Evolutionary conservation across 2,329 filamentous ascomycete species (phyloP).

Genomic region (Penicillium nordicum): DNA sequence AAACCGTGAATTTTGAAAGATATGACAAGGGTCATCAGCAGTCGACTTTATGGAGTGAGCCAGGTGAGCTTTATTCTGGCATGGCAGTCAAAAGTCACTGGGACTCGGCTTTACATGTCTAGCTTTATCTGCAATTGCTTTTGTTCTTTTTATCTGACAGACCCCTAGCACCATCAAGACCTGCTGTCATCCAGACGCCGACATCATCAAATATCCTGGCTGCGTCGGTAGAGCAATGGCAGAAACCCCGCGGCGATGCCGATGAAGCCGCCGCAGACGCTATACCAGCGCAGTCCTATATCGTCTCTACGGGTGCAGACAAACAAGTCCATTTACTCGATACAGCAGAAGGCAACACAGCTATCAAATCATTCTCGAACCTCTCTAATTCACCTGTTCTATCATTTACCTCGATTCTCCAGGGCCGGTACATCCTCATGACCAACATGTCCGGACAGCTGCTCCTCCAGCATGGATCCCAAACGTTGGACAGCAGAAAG

Average conservation of each 20-base stretch:
- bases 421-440: conserved; percentile 47
- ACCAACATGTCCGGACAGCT: conserved; percentile 60
- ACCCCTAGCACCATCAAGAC: conserved; percentile 44
- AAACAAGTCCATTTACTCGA: conserved; percentile 48
- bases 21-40: conserved; percentile 45
- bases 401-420: conserved; percentile 45
- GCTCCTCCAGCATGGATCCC: conserved; percentile 46
- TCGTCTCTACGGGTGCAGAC: conserved; percentile 49
- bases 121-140: background rate
- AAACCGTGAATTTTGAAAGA: conserved; percentile 55
- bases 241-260: conserved; percentile 14
- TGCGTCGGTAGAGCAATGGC: conserved; percentile 44
- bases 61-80: conserved; percentile 38
- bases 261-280: conserved; percentile 10
- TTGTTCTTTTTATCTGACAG: conserved; percentile 13
- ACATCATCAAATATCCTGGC: conserved; percentile 55
- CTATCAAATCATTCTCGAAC: conserved; percentile 25
- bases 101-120: background rate
- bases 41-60: conserved; percentile 45
- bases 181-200: conserved; percentile 41
- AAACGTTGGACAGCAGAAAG: conserved; percentile 47
- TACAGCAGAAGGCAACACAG: conserved; percentile 17
- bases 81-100: background rate
- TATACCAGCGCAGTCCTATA: conserved; percentile 18
- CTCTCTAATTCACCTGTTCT: conserved; percentile 49